Conservation (phyloP, 176 grass and related monocot species). For the Stipa capillata region DNA sequence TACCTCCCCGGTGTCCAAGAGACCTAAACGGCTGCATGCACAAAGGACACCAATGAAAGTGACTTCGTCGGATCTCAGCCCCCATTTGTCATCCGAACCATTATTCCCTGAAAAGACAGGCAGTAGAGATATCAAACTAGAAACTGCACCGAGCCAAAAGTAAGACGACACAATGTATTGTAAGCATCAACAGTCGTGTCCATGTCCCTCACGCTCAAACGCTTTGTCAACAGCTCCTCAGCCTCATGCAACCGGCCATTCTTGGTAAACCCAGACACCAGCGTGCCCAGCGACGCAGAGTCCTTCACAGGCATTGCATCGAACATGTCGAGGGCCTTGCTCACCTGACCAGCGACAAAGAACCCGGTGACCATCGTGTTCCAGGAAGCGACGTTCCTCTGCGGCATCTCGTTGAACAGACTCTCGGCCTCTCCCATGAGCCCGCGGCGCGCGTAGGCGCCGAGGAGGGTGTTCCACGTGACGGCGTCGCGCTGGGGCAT, state of each 20-base stretch:
- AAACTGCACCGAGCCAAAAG: too few species aligned
- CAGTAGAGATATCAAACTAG: too few species aligned
- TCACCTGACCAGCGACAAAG: conserved; percentile 22
- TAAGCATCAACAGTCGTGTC: conserved; percentile 42
- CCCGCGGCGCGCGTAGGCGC: conserved; percentile 27
- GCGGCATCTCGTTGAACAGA: conserved; percentile 41
- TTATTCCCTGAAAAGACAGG: too few species aligned
- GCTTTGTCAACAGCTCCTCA: conserved; percentile 28
- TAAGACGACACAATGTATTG: conserved; percentile 50
- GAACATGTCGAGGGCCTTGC: conserved; percentile 32
- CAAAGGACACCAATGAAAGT: too few species aligned
- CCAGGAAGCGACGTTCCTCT: conserved; percentile 35
- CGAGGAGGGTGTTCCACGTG: conserved; percentile 53
- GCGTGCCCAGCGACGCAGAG: conserved; percentile 9
- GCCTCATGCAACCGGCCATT: conserved; percentile 33
- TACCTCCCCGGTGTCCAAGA: too few species aligned
- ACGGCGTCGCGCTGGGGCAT: conserved; percentile 37
- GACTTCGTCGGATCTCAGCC: too few species aligned
- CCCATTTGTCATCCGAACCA: too few species aligned
- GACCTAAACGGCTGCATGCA: too few species aligned
- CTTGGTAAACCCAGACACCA: conserved; percentile 36
- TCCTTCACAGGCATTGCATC: conserved; percentile 39
- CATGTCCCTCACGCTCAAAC: not conserved
- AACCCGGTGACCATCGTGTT: conserved; percentile 47
- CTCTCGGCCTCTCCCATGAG: conserved; percentile 30